Evolutionary conservation across 108 stramenopile species (phyloP), one percentile per base, ranked within the genome.

Genomic region (Phaeodactylum tricornutum): DNA sequence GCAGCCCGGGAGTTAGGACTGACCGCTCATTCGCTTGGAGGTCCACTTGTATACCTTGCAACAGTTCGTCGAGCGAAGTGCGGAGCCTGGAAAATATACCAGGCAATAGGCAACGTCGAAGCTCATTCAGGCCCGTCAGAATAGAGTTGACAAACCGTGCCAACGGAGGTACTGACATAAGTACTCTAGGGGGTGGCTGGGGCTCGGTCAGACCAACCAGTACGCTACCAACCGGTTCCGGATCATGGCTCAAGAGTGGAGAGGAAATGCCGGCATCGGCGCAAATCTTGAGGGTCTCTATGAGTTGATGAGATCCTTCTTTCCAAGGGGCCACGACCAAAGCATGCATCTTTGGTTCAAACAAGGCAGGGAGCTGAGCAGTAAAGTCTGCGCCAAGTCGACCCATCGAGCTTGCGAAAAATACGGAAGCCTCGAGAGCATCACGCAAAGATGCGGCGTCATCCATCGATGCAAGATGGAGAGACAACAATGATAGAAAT

Each of bases 311-410:
- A 28, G 72, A 60, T 53, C 81, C 87, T 26, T 89, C 79, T 33
- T 47, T 69, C 82, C 83, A 89, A 36, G 68, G 53, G 7, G 55
- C 42, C 6, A 59, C 41, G 11, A 89, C 74, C 43, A 85, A 54
- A 28, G 64, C 47, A 6, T 53, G 38, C 56, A 89, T 50, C 20
- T 65, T 62, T 5, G 72, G 52, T 66, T 85, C 78, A 62, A 89
- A 89, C 9, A 83, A 53, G 14, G 72, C 66, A 14, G 72, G 67
- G n/a, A 85, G 50, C 34, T 68, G 61, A 0, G 79, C 54, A 47
- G 84, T 81, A 55, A 89, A 89, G 54, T 89, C 87, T 1, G 82
- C 83, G 22, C 87, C 87, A 8, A 89, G 57, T 25, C 87, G 69
- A 8, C 87, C 87, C 87, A 89, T 85, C 25, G 73, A 75, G 21